Conservation (phyloP, 805 yeast species). For the Ogataea minuta region DNA sequence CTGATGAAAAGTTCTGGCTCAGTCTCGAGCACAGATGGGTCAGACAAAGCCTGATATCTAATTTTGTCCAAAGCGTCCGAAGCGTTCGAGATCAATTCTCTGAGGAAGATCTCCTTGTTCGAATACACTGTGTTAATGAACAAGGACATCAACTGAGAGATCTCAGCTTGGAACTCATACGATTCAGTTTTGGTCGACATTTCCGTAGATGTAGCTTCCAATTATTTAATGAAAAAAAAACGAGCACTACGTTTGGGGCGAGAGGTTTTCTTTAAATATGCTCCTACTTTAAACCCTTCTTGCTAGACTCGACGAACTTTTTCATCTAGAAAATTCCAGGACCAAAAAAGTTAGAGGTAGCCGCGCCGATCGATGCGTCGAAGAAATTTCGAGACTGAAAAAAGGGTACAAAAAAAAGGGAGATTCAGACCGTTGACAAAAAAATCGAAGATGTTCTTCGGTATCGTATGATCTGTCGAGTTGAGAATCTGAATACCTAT, state of each 20-base stretch:
- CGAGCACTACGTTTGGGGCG: conserved; percentile 2
- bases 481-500: too few species aligned
- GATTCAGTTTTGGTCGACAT: conserved; percentile 58
- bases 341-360: not conserved
- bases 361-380: conserved; percentile 12
- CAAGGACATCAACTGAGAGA: conserved; percentile 99
- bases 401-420: not conserved
- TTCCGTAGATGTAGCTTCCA: conserved; percentile 13
- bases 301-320: conserved; percentile 13
- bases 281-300: conserved; percentile 6
- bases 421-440: not conserved
- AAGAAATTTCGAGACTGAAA: conserved; percentile 8
- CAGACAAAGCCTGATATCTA: conserved; percentile 93
- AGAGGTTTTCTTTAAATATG: conserved; percentile 6
- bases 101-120: conserved; percentile 97
- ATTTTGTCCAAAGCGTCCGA: conserved; percentile 99
- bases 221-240: conserved; percentile 7
- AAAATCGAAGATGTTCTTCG: too few species aligned
- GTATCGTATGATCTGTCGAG: too few species aligned
- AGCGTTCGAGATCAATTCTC: conserved; percentile 98
- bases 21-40: conserved; percentile 85
- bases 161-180: conserved; percentile 99
- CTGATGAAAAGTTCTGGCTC: conserved; percentile 97
- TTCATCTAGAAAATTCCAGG: conserved; percentile 21
- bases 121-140: conserved; percentile 99